Base-by-base conservation (phyloP, 257 asterid species). In the Solanum virginianum region DNA sequence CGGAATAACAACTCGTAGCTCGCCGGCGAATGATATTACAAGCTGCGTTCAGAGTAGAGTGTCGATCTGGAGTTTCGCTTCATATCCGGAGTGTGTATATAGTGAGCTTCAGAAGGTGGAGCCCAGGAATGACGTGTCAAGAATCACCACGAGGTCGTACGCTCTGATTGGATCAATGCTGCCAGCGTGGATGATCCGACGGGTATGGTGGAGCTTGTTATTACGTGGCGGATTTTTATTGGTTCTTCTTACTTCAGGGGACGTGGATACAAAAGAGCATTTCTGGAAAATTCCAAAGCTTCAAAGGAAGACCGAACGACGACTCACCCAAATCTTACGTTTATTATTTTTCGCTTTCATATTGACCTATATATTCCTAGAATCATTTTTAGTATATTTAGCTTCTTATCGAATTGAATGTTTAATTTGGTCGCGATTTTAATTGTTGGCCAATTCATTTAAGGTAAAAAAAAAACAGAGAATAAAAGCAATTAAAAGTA, bases 171-270 rank as follows among this genome's bases (percentile, higher is more conserved):
- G 95, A 69, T 14, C 0, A 66, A 17, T 16, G 18, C 13, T 79
- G 93, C 92, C 94, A 84, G 71, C 87, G 39, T 90, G 98, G 94
- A 83, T 0, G 43, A 90, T 93, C 91, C 6, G 17, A 89, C 93
- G 97, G 91, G 47, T 11, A 0, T 3, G 3, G 24, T 47, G 70
- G 74, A 47, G 13, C 15, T 68, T 0, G 0, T 6, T 0, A 45
- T 32, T 11, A 89, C 94, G 94, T 94, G 98, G 94, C 87, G 20
- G 15, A 0, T 0, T 49, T 2, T 55, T 15, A 94, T 93, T 94
- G 95, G 97, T 47, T 15, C 0, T 0, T n/a, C 26, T 32, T 14
- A 20, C 54, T 83, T 88, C 80, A 62, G 20, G 80, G 75, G 92
- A 91, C 95, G 94, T 92, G 94, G 98, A 85, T 86, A 63, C 26